Conservation (phyloP, 495 filamentous ascomycete genomes). For the Penicillium canescens region DNA sequence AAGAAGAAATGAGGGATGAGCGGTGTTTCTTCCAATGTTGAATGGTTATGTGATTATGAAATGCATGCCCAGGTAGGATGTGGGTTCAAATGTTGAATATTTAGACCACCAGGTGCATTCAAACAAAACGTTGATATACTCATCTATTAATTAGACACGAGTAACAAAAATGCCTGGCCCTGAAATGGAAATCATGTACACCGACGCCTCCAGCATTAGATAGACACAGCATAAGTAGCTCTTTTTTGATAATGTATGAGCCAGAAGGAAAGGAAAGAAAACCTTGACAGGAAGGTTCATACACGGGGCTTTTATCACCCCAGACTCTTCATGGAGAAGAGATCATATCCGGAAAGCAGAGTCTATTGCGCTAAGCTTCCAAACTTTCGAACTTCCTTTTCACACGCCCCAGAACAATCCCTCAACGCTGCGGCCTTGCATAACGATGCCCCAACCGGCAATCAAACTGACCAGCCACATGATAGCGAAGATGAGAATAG, state of each 20-base stretch:
- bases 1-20: constrained; percentile 38
- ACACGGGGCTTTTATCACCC: constrained; percentile 9
- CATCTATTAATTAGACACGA: neutral
- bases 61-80: neutral
- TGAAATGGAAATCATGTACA: constrained; percentile 18
- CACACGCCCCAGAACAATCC: constrained; percentile 50
- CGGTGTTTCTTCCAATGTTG: neutral
- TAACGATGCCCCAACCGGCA: constrained; percentile 47
- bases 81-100: neutral
- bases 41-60: constrained; percentile 8
- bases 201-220: constrained; percentile 14
- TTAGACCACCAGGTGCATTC: neutral
- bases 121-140: constrained; percentile 1
- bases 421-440: constrained; percentile 43
- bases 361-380: neutral
- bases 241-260: constrained; percentile 19
- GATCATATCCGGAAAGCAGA: neutral
- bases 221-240: constrained; percentile 7
- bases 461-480: constrained; percentile 64
- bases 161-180: neutral
- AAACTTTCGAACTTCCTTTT: constrained; percentile 1
- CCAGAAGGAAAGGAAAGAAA: constrained; percentile 10
- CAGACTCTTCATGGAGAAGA: neutral
- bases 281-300: constrained; percentile 11
- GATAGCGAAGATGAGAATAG: constrained; percentile 59